These are phyloP conservation scores for Lachancea mirantina DNA, from an alignment of 805 yeast genomes.

Conservation along the genomic window DNA sequence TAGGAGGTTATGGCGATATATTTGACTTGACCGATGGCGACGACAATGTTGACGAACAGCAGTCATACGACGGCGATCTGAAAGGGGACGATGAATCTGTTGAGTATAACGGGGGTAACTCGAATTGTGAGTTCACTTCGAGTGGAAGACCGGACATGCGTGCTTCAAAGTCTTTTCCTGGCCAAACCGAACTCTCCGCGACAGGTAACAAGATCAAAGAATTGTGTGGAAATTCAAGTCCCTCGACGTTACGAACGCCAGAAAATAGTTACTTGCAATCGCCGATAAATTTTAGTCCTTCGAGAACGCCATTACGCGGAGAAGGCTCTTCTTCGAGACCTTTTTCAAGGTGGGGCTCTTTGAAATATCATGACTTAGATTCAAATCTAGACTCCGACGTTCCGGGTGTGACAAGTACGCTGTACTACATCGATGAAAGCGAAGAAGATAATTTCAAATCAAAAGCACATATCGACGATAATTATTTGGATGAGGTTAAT, in stretches of 20 bases:
- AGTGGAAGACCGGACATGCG: too few relatives aligned
- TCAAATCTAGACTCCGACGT: slow-evolving; percentile 33
- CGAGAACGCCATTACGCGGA: too few relatives aligned
- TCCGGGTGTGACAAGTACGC: slow-evolving; percentile 27
- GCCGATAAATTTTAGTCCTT: too few relatives aligned
- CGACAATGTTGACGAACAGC: neutral
- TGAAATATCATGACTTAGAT: slow-evolving; percentile 36
- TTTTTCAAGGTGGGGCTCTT: slow-evolving; percentile 3
- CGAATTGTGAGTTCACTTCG: too few relatives aligned
- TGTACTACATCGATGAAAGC: slow-evolving; percentile 29
- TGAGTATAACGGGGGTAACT: too few relatives aligned
- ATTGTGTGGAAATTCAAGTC: too few relatives aligned
- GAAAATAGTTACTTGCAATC: too few relatives aligned
- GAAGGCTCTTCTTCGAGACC: too few relatives aligned
- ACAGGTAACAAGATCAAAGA: neutral
- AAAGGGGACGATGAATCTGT: neutral
- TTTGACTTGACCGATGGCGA: slow-evolving; percentile 12
- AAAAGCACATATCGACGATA: slow-evolving; percentile 31
- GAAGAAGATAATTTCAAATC: slow-evolving; percentile 30
- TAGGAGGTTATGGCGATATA: slow-evolving; percentile 11
- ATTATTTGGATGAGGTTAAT: slow-evolving; percentile 45
- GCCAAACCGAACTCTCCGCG: too few relatives aligned
- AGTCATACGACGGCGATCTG: neutral
- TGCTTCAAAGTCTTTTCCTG: too few relatives aligned
- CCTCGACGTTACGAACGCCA: too few relatives aligned